Conservation (phyloP, 345 rosid genomes). For the Luvunga scandens region DNA sequence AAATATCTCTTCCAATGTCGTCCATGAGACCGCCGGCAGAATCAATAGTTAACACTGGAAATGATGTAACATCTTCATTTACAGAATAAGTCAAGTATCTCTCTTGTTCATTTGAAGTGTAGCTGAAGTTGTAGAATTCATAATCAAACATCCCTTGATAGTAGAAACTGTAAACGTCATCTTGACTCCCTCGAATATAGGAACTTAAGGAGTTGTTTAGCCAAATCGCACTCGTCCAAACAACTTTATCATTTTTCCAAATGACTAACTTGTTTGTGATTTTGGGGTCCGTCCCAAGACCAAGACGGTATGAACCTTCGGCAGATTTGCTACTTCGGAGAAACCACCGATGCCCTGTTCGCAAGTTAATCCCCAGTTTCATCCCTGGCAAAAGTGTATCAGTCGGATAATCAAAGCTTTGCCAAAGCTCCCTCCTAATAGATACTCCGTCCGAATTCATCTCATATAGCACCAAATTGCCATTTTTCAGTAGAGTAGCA, state of each 20-base stretch:
- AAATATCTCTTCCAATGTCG: too few relatives aligned
- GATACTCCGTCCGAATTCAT: slow-evolving; percentile 27
- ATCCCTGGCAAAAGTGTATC: slow-evolving; percentile 32
- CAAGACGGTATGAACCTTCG: slow-evolving; percentile 21
- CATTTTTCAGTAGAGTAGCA: slow-evolving; percentile 3
- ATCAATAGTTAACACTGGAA: neutral
- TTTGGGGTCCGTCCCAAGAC: slow-evolving; percentile 6
- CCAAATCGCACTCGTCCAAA: slow-evolving; percentile 30
- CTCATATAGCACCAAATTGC: slow-evolving; percentile 36
- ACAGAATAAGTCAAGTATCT: slow-evolving; percentile 11
- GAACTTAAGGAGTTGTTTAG: neutral
- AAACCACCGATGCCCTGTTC: slow-evolving; percentile 30
- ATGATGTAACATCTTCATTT: neutral
- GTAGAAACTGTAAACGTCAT: too few relatives aligned
- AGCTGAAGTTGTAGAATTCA: slow-evolving; percentile 7
- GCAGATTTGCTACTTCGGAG: neutral
- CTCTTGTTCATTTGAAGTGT: slow-evolving; percentile 15
- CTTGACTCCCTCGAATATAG: neutral
- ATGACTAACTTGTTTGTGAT: slow-evolving; percentile 18
- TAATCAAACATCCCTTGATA: too few relatives aligned
- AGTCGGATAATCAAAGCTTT: slow-evolving; percentile 15
- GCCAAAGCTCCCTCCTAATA: slow-evolving; percentile 13
- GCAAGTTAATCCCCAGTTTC: slow-evolving; percentile 36
- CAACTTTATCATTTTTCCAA: slow-evolving; percentile 18
- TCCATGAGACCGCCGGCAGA: neutral